Base-by-base conservation (phyloP, 2,329 filamentous ascomycete genomes). In the Ophiognomonia clavigignenti-juglandacearum region DNA sequence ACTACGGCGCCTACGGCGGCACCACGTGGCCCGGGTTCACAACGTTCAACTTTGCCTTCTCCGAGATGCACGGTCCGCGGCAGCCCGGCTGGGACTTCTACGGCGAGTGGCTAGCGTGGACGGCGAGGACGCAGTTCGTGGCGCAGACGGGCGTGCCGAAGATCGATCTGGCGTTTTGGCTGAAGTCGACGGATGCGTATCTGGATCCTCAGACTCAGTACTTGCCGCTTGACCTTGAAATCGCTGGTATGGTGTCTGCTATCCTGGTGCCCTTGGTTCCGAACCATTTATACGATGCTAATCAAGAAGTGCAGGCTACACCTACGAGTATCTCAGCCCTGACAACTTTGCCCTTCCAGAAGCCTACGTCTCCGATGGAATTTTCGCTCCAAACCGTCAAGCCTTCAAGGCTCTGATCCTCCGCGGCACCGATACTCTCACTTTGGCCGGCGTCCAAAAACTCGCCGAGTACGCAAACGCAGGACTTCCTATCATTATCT, bases 11-110 rank as follows among this genome's bases (percentile, higher is more conserved):
- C 5, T 75, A 74, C 44, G 55, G 56, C 0, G 65, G 69, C 40
- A 75, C 73, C 1, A 74, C 73, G 0, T 77, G 73, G 72, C 73
- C 73, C 0, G 69, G 68, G 0, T 72, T 65, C 43, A 67, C 66
- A 0, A 61, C 71, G 0, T 75, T 75, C 47, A 48, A 43, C 6
- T 75, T 71, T 50, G 34, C 59, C 0, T 73, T 68, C 45, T 43
- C 45, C 9, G 45, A 43, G 13, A 18, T 43, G 23, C 36, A 48
- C 14, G 40, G 39, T 16, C 24, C 39, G 6, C 27, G 42, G 13
- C 45, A 37, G 4, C 45, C 45, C 2, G 45, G 27, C 26, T 48
- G 39, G 39, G 26, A 39, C n/a, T 42, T 42, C 13, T 32, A 32
- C 27, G 14, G 16, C 18, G 39, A 42, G 20, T 42, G 39, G 39